phyloP scores from a whole-genome alignment of 2,329 filamentous ascomycete genomes.

The Elsinoe fawcettii region DNA sequence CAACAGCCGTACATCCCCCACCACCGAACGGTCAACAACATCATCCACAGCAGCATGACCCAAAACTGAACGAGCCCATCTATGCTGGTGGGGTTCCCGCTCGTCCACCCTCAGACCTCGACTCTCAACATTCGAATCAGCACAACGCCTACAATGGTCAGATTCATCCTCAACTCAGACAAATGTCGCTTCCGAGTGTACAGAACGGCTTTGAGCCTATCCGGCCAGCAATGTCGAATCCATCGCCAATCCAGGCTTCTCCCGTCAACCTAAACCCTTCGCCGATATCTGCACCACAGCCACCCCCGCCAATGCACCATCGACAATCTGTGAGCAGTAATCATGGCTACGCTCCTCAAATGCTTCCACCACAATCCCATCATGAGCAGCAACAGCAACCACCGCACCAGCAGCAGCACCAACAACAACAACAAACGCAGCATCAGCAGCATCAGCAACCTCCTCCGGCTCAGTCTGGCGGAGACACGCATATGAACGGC shows the following conservation, averaged over 20 bases:
- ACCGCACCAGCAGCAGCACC: conserved; percentile 28
- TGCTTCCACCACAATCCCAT: conserved; percentile 1
- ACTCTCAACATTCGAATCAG: conserved; percentile 4
- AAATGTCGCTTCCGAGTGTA: not conserved
- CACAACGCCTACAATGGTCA: conserved; percentile 5
- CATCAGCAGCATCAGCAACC: conserved; percentile 17
- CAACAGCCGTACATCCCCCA: conserved; percentile 28
- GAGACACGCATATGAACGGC: conserved; percentile 5
- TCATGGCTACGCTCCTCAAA: conserved; percentile 4
- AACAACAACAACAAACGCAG: conserved; percentile 23
- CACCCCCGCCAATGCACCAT: conserved; percentile 6
- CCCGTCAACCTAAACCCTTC: not conserved
- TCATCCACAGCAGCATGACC: conserved; percentile 9
- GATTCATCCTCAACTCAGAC: conserved; percentile 8
- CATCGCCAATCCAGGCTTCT: conserved; percentile 2
- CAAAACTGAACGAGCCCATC: not conserved
- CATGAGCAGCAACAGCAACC: conserved; percentile 26
- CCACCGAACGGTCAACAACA: conserved; percentile 14
- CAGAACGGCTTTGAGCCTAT: not conserved
- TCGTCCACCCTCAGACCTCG: conserved; percentile 7
- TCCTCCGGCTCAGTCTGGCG: not conserved
- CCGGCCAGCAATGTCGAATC: not conserved
- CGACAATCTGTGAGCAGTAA: conserved; percentile 11
- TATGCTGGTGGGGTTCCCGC: not conserved
- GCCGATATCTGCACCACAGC: not conserved